Evolutionary conservation across 116 monocot genomes (phyloP).

Genomic region (Thalassia testudinum): DNA sequence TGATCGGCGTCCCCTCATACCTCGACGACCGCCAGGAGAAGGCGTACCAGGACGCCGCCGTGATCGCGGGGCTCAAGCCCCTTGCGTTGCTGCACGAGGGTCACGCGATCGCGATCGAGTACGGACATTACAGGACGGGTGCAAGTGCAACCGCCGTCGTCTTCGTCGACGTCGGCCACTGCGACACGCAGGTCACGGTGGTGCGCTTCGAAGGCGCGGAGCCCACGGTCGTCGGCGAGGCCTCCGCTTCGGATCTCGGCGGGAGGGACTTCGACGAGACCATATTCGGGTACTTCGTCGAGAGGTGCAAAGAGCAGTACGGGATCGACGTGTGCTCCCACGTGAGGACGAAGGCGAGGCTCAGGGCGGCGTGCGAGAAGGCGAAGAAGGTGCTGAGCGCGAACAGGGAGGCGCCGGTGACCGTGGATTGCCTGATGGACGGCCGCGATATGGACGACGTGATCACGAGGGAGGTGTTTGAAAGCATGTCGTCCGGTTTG

Average conservation of each 20-base stretch:
- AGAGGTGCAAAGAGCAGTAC: conserved; percentile 35
- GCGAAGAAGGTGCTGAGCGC: conserved; percentile 87
- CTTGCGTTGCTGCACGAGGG: conserved; percentile 59
- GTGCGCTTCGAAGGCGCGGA: conserved; percentile 25
- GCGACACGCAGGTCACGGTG: conserved; percentile 68
- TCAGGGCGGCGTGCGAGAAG: conserved; percentile 78
- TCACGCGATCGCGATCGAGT: conserved; percentile 64
- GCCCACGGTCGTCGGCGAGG: conserved; percentile 35
- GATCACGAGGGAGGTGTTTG: conserved; percentile 80
- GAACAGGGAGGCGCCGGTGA: conserved; percentile 52
- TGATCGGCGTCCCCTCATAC: conserved; percentile 70
- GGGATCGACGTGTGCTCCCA: conserved; percentile 43
- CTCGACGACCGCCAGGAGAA: conserved; percentile 47
- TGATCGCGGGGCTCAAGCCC: conserved; percentile 64
- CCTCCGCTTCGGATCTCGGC: conserved; percentile 44
- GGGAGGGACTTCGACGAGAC: conserved; percentile 86
- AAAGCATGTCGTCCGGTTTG: conserved; percentile 38
- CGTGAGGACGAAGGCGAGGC: conserved; percentile 33
- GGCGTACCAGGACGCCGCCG: conserved; percentile 59
- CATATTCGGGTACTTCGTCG: conserved; percentile 55
- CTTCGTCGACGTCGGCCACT: conserved; percentile 73
- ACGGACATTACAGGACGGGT: conserved; percentile 61
- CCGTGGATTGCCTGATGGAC: conserved; percentile 86
- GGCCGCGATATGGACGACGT: conserved; percentile 75
- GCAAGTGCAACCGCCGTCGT: background rate